Evolutionary conservation across 169 alveolate genomes (phyloP), one percentile per base, ranked within the genome.

Genomic region (Eimeria brunetti): DNA sequence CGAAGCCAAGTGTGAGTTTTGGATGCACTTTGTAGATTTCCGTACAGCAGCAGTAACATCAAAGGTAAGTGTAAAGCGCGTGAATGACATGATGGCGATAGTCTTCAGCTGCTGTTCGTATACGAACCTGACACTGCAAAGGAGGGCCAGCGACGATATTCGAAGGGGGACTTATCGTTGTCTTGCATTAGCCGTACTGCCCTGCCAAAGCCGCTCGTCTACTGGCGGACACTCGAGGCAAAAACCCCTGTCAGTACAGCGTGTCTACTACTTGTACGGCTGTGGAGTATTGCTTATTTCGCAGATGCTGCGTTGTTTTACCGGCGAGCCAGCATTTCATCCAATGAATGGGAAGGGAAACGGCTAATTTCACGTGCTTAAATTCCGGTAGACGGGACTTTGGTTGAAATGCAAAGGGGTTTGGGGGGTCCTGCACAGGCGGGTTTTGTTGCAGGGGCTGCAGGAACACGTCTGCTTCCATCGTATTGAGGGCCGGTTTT

Each of bases 181-280:
- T 96, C 94, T 98, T 98, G 44, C 99, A 99, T 51, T 98, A 92
- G 20, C 99, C n/a, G n/a, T n/a, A n/a, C 99, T 24, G 91, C 62
- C 53, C 76, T 88, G 88, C 96, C 33, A 96, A 12, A n/a, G 96
- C 96, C 36, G 83, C 94, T 41, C 1, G 46, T 1, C 46, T 2
- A 41, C 97, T 96, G 18, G 96, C 85, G 8, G 51, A 75, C 30
- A 96, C 81, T 49, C 80, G 44, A 38, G 91, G n/a, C n/a, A 84
- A 89, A 69, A 95, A 51, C 33, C 84, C 96, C 0, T 80, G 36
- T 60, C 89, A 67, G 36, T 64, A 49, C 83, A 62, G 71, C 89
- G 51, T 81, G 56, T 75, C 89, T 11, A 33, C 76, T 30, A 49
- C 62, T 3, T 62, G 75, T 27, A 64, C 41, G 24, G 85, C 90